Base-by-base conservation (phyloP, 2,329 filamentous ascomycete genomes). In the Pseudogymnoascus sp. region DNA sequence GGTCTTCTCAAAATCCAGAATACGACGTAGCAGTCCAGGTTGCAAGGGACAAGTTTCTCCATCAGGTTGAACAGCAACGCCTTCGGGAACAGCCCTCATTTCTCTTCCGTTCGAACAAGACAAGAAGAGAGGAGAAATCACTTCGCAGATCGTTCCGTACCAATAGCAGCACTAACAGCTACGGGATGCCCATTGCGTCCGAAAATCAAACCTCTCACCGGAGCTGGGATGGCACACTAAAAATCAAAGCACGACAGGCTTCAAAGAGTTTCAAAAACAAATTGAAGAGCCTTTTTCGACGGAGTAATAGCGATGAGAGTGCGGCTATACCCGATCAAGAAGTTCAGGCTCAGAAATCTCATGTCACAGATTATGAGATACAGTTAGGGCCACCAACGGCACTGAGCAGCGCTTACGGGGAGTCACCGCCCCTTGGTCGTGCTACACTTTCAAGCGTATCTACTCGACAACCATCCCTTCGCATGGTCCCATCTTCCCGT, bases 261-360 rank as follows among this genome's bases (percentile, higher is more conserved):
- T 89, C 87, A 0, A 80, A 77, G 13, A 82, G 80, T 0, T 68
- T 91, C 39, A 87, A 80, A 68, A 80, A 78, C 58, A 88, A 79
- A 63, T 68, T 91, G 63, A 87, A 80, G 71, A 80, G 73, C 37
- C 75, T 87, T 0, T 85, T 88, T 65, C 76, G 76, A 27, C 73
- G 78, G 15, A 66, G 67, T 6, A 75, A 72, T 69, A 73, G 63
- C 52, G 72, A 74, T 4, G 72, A 73, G 18, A 68, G 72, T 1
- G 64, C 68, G 0, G 60, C 59, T 1, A 69, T 84, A 8, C 81
- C 81, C 3, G 74, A 77, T 25, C 82, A 85, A 64, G 82, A 86
- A 62, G 76, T 84, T 13, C 73, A 79, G 39, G 76, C 83, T 2
- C 72, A 59, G 15, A 67, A 69, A 42, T 68, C 69, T 15, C 70